Base-by-base conservation (phyloP, 164 flowering plant species). In the Aristolochia californica region DNA sequence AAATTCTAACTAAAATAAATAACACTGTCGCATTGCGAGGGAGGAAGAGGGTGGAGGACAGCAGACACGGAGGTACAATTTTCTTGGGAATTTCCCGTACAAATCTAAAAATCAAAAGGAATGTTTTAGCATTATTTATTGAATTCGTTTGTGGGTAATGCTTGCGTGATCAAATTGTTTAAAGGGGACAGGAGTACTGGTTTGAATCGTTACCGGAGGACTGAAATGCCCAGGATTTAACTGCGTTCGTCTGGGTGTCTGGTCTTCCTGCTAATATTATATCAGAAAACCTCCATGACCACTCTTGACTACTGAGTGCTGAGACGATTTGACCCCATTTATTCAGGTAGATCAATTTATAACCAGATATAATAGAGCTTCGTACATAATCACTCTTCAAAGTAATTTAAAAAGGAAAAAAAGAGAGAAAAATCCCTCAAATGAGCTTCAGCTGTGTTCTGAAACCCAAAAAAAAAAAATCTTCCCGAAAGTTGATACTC, bases 111-210 rank as follows among this genome's bases (percentile, higher is more conserved):
- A 50, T 24, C 23, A 24, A 22, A 50, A 50, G 27, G 54, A 50
- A 50, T 50, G 54, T 50, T 50, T 50, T 26, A 13, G 27, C 50
- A 47, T 47, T 47, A 47, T n/a, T 47, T 47, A 13, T 47, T 13
- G 22, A 17, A 47, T 14, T 17, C 50, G 22, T n/a, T 21, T n/a
- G 22, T 47, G 27, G 23, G 27, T 22, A 11, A 22, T 50, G 54
- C 17, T 22, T 50, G 28, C 28, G 9, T 34, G 40, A 34, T 34
- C 40, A 34, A 34, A 3, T 34, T 50, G 15, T 50, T 24, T 21
- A 18, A 22, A 11, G 13, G 15, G 13, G 26, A 50, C 21, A 12
- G 13, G 24, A 49, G 22, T 49, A 18, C 27, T 22, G 16, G 0
- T 20, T 22, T 12, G 20, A 45, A 16, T 5, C 48, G 9, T 14